Conservation (phyloP, 2,329 filamentous ascomycete genomes). For the Acephala macrosclerotiorum region DNA sequence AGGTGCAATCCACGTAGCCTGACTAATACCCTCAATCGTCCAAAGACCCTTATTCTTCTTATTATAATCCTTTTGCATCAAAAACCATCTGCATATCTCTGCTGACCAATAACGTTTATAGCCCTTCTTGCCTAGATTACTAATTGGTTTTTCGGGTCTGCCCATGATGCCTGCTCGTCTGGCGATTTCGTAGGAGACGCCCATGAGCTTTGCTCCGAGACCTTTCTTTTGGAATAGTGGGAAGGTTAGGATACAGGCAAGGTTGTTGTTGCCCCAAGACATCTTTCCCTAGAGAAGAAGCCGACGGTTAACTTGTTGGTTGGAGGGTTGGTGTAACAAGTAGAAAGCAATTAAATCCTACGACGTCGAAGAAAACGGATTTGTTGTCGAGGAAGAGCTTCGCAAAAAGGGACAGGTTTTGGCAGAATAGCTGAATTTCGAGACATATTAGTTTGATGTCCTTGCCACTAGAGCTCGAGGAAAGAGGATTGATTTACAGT, state of each 20-base stretch:
- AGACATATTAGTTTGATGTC: background rate
- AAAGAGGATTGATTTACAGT: slow-evolving; percentile 67
- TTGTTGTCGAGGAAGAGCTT: slow-evolving; percentile 99
- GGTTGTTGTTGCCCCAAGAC: slow-evolving; percentile 98
- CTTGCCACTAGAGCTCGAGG: background rate
- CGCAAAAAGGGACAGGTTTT: slow-evolving; percentile 94
- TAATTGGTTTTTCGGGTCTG: slow-evolving; percentile 93
- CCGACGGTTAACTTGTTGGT: slow-evolving; percentile 72
- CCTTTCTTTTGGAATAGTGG: slow-evolving; percentile 95
- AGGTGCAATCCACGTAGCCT: no score
- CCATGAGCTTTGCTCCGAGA: slow-evolving; percentile 88
- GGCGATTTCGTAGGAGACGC: slow-evolving; percentile 90
- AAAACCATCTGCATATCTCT: slow-evolving; percentile 77
- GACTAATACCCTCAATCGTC: no score
- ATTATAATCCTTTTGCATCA: slow-evolving; percentile 43
- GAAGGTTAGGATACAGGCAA: slow-evolving; percentile 95
- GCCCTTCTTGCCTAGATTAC: slow-evolving; percentile 80
- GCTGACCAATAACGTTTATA: slow-evolving; percentile 89
- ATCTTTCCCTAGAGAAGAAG: slow-evolving; percentile 98
- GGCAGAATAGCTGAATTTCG: slow-evolving; percentile 79
- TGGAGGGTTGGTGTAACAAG: slow-evolving; percentile 71
- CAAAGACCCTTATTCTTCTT: slow-evolving; percentile 50
- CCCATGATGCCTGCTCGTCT: slow-evolving; percentile 83
- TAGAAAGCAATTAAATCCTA: slow-evolving; percentile 92
- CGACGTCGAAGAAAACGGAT: slow-evolving; percentile 96